Base-by-base conservation (phyloP, 2,329 filamentous ascomycete genomes). In the Endocalyx cinctus region DNA sequence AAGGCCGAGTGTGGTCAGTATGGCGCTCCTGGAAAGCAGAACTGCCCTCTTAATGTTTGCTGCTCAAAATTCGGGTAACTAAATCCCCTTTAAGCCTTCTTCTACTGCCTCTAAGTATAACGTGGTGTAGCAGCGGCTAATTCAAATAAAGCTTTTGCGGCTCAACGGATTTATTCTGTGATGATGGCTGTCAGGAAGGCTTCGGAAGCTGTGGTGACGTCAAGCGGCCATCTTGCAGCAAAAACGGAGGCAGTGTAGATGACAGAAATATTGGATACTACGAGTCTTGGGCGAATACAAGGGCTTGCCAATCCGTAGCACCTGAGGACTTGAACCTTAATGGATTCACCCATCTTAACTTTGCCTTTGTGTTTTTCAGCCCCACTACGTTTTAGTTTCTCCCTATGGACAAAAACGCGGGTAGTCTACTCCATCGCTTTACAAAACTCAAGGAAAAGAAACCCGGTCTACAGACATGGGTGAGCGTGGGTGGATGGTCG, bases 341-440 rank as follows among this genome's bases (percentile, higher is more conserved):
- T 11, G 32, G 41, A n/a, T 33, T 38, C 28, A 44, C 43, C 5
- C 39, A 44, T 17, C 4, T 61, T 33, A 60, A 60, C 39, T 59
- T 52, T 29, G 60, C 66, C 0, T 70, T 69, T 34, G 60, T 57
- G 2, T 58, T 55, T 16, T 58, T 70, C 31, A 54, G 68, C 27
- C 57, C 66, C 0, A 37, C 53, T 3, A 33, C 36, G 0, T 49
- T 38, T 13, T 5, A 38, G 6, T 32, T 47, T 10, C 15, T 28
- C 0, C 36, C 60, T 1, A 56, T 56, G 43, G 44, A 49, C n/a
- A 14, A 32, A 4, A 32, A 35, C 0, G 46, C 42, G 2, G 36
- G 22, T 0, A 14, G 33, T 1, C 32, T 61, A 2, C 54, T 52
- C 17, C 20, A 18, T 5, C 31, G 47, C 2, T 49, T 62, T 22